Conservation (phyloP, 2,329 filamentous ascomycete species). For the Colletotrichum echinochloae region DNA sequence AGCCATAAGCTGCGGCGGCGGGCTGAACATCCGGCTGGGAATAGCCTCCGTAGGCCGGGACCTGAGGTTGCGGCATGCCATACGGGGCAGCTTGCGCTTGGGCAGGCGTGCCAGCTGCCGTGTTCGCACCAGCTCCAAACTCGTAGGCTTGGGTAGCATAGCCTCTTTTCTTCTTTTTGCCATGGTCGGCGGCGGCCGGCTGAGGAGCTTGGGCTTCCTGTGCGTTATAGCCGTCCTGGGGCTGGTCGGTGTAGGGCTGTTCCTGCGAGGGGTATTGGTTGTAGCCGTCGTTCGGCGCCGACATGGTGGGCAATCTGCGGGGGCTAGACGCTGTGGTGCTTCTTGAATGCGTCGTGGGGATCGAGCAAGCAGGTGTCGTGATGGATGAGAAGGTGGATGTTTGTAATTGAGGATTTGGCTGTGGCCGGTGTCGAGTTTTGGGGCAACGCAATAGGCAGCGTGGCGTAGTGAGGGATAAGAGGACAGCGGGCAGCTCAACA, state of each 20-base stretch:
- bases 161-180: conserved; percentile 89
- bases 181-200: conserved; percentile 57
- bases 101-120: conserved; percentile 61
- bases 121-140: conserved; percentile 87
- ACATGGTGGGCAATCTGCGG: conserved; percentile 58
- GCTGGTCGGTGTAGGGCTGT: conserved; percentile 56
- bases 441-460: conserved; percentile 27
- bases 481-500: conserved; percentile 25
- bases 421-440: conserved; percentile 21
- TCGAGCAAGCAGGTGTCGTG: conserved; percentile 2
- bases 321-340: not conserved
- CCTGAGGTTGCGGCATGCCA: conserved; percentile 58
- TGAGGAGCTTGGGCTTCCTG: conserved; percentile 49
- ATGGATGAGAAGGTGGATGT: conserved; percentile 42
- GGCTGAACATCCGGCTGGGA: conserved; percentile 61
- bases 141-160: conserved; percentile 97
- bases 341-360: not conserved
- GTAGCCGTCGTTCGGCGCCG: conserved; percentile 67
- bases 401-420: conserved; percentile 6
- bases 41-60: conserved; percentile 70
- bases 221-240: conserved; percentile 52
- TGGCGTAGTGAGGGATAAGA: conserved; percentile 36
- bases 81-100: conserved; percentile 57
- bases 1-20: conserved; percentile 55
- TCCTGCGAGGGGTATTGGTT: conserved; percentile 61